phyloP scores from a whole-genome alignment of 2,329 filamentous ascomycete species.

The Coleophoma cylindrospora region DNA sequence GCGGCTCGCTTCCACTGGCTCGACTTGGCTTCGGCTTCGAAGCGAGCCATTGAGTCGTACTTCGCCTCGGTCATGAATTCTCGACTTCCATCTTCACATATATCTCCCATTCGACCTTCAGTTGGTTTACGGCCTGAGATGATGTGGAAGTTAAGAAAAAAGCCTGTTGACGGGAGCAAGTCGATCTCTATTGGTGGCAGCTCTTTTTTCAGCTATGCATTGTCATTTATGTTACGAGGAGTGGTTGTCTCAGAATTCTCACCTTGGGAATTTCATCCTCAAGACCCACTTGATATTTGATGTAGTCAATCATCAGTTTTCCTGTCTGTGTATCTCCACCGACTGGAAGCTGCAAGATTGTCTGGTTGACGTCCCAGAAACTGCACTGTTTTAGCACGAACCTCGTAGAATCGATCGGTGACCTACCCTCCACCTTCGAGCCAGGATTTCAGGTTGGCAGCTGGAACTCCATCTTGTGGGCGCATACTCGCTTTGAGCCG shows the following conservation, averaged over 20 bases:
- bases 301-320: slow-evolving; percentile 14
- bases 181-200: slow-evolving; percentile 12
- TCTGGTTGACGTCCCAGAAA: slow-evolving; percentile 24
- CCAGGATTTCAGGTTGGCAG: slow-evolving; percentile 22
- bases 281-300: slow-evolving; percentile 13
- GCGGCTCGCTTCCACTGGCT: slow-evolving; percentile 15
- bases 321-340: slow-evolving; percentile 15
- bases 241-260: not conserved
- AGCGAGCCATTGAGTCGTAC: slow-evolving; percentile 20
- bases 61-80: slow-evolving; percentile 22
- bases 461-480: slow-evolving; percentile 21
- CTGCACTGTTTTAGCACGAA: slow-evolving; percentile 5
- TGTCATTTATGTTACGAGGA: not conserved
- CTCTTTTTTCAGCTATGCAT: slow-evolving; percentile 12
- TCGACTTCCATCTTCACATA: slow-evolving; percentile 17
- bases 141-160: slow-evolving; percentile 23
- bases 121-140: slow-evolving; percentile 23
- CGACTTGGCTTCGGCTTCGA: slow-evolving; percentile 10
- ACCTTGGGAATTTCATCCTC: slow-evolving; percentile 20
- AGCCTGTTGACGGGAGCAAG: slow-evolving; percentile 13
- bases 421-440: slow-evolving; percentile 23
- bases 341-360: slow-evolving; percentile 19
- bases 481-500: slow-evolving; percentile 18
- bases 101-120: slow-evolving; percentile 18
- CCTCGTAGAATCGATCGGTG: not conserved